Evolutionary conservation across 2,329 filamentous ascomycete species (phyloP).

Genomic region (Colletotrichum viniferum): DNA sequence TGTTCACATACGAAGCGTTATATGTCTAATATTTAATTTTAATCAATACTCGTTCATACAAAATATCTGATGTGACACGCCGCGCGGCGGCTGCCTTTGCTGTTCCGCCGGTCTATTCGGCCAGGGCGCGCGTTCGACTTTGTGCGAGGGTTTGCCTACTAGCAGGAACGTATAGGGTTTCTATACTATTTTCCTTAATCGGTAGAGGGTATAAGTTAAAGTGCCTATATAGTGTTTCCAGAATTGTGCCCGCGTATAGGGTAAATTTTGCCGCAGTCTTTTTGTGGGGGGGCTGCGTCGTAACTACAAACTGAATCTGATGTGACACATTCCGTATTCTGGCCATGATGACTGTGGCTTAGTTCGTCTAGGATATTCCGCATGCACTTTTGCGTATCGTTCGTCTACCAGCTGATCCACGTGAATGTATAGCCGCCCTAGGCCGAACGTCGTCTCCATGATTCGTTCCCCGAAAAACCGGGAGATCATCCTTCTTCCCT

Average conservation of each 20-base stretch:
- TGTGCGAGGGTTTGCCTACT: too few relatives aligned
- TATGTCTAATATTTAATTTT: not conserved
- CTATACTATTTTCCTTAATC: too few relatives aligned
- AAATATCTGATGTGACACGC: not conserved
- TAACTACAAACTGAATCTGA: not conserved
- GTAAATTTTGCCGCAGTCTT: too few relatives aligned
- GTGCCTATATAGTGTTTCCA: too few relatives aligned
- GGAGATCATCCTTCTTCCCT: not conserved
- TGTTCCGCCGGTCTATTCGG: too few relatives aligned
- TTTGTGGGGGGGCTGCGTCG: too few relatives aligned
- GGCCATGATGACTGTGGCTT: not conserved
- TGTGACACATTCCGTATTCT: not conserved
- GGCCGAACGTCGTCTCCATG: not conserved
- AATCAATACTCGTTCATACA: not conserved
- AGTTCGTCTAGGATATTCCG: not conserved
- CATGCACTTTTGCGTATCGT: rapidly evolving
- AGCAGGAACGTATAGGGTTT: too few relatives aligned
- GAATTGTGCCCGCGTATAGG: too few relatives aligned
- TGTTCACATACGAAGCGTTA: not conserved
- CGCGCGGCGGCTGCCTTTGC: too few relatives aligned
- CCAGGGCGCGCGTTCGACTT: too few relatives aligned
- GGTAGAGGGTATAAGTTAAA: too few relatives aligned
- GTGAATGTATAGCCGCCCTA: not conserved
- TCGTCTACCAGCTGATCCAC: not conserved
- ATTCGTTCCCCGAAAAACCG: not conserved